Base-by-base conservation (phyloP, 805 yeast genomes). In the Saturnispora dispora region DNA sequence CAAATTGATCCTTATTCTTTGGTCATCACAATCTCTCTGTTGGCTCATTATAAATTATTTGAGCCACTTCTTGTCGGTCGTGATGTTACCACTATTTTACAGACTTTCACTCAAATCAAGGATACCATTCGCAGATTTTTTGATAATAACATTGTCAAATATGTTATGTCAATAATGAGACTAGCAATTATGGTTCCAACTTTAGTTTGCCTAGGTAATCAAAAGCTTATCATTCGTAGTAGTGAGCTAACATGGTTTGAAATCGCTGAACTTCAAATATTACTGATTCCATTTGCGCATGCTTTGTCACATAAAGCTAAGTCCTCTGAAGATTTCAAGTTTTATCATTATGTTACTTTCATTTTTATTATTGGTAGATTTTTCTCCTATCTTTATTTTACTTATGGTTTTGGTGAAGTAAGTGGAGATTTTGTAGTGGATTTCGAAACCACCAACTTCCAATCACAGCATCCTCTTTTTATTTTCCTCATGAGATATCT, bases 1-100 rank as follows among this genome's bases (percentile, higher is more conserved):
- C 51, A 49, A 30, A 32, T 55, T 43, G 54, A 53, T 45, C 36
- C 46, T 11, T 50, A 52, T 30, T 46, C 49, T 10, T 20, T 47
- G 9, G 4, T 50, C 5, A 20, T 55, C 13, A 55, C 55, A 9
- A 32, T 53, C 1, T 7, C 41, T 1, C 9, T 42, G 3, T 20
- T 52, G 13, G 37, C 53, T 3, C 22, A 52, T 27, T 7, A 18
- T 25, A 43, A 43, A 32, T 23, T 33, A 17, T 20, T 48, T 25
- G 20, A n/a, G 23, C 46, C 46, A 22, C 18, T 47, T 9, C 27
- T 39, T 32, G 13, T 7, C 5, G 33, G 22, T 28, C 15, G 35
- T 5, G 20, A 32, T 15, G 17, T 17, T 37, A 18, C 15, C n/a
- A 23, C 30, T 7, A 15, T 23, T 15, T 11, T n/a, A 4, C 33